Evolutionary conservation across 805 yeast species (phyloP).

Genomic region (Peterozyma xylosa): DNA sequence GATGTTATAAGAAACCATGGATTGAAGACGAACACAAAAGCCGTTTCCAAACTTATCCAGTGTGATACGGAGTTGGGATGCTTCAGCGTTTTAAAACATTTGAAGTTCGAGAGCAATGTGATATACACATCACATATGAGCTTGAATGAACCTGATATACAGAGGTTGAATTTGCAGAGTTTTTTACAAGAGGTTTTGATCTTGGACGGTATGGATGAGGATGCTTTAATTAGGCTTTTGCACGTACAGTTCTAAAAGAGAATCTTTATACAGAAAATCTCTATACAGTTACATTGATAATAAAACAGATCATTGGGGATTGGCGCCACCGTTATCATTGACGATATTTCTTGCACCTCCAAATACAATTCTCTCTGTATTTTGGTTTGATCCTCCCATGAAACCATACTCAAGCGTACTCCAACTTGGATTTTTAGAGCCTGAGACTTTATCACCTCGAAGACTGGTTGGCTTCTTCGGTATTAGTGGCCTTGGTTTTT

Average conservation of each 20-base stretch:
- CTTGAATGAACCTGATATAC: conserved; percentile 9
- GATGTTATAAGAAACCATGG: conserved; percentile 5
- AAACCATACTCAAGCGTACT: conserved; percentile 54
- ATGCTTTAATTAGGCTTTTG: not conserved
- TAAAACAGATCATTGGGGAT: not conserved
- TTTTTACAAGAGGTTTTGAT: conserved; percentile 16
- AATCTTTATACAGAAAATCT: too few species aligned
- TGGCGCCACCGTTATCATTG: not conserved
- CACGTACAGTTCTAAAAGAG: not conserved
- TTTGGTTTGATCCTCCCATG: conserved; percentile 49
- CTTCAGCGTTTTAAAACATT: conserved; percentile 48
- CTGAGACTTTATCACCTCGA: conserved; percentile 12
- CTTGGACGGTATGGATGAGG: conserved; percentile 4
- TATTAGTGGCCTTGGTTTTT: conserved; percentile 25
- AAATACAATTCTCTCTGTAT: conserved; percentile 44
- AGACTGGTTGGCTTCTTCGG: conserved; percentile 51
- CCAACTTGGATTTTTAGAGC: conserved; percentile 34
- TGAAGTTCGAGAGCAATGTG: conserved; percentile 21
- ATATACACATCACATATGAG: conserved; percentile 15
- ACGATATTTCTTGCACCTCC: conserved; percentile 43
- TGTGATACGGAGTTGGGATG: conserved; percentile 43
- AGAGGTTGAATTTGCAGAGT: conserved; percentile 17
- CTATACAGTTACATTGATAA: not conserved
- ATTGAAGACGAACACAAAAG: conserved; percentile 14
- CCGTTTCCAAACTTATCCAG: conserved; percentile 28